phyloP scores from a whole-genome alignment of 116 monocot genomes.

The Iris pallida region DNA sequence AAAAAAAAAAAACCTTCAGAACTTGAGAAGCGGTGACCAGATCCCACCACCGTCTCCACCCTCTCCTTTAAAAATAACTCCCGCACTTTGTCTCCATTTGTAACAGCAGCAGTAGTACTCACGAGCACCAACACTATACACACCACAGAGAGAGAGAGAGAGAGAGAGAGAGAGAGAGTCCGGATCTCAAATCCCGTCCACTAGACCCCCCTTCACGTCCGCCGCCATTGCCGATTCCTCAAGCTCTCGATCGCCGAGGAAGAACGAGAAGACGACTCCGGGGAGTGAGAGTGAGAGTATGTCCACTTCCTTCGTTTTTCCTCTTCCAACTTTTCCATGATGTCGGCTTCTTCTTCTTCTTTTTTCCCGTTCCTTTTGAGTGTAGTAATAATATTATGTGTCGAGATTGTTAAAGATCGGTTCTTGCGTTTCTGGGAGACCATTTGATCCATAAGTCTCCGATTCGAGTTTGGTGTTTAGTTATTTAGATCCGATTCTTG shows the following conservation, averaged over 20 bases:
- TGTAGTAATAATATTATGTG: neutral
- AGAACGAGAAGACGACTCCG: neutral
- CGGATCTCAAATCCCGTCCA: conserved; percentile 6
- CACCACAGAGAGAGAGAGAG: neutral
- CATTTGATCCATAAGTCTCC: too few species aligned
- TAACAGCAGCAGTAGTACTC: neutral
- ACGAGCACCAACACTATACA: neutral
- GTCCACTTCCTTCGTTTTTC: neutral
- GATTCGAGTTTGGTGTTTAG: too few species aligned
- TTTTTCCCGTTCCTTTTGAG: neutral
- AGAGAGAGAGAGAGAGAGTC: too few species aligned
- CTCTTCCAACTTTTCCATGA: neutral
- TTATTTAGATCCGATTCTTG: too few species aligned
- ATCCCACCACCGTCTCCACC: neutral
- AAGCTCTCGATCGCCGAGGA: neutral
- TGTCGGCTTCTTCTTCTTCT: conserved; percentile 5
- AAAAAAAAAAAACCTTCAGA: too few species aligned
- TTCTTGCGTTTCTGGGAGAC: neutral
- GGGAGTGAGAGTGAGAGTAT: neutral
- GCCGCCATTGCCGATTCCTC: conserved; percentile 1
- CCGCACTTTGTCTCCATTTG: conserved; percentile 9
- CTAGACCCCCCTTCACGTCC: neutral
- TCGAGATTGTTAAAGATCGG: conserved; percentile 4
- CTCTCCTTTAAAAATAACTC: conserved; percentile 3
- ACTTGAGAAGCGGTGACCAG: conserved; percentile 7